Base-by-base conservation (phyloP, 139 green algal genomes). In the Edaphochlamys debaryana region DNA sequence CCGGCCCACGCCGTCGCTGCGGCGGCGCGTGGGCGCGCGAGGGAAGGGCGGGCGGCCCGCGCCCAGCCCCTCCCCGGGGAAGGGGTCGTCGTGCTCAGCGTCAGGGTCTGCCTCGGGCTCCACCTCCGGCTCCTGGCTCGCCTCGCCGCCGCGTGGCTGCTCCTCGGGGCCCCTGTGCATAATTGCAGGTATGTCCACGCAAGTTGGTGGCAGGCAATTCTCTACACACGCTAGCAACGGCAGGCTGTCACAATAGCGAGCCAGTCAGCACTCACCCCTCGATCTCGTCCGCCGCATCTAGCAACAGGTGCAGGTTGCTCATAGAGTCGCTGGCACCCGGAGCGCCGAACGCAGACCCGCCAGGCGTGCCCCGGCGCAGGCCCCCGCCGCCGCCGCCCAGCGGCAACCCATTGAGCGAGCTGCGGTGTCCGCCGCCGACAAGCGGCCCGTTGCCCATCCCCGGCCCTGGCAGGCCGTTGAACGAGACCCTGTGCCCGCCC, bases 231-330 rank as follows among this genome's bases (percentile, higher is more conserved):
- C n/a, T n/a, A n/a, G n/a, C n/a, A n/a, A n/a, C n/a, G n/a, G n/a
- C n/a, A n/a, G n/a, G n/a, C n/a, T n/a, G n/a, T n/a, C n/a, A n/a
- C n/a, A n/a, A n/a, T n/a, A n/a, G n/a, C n/a, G n/a, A n/a, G n/a
- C n/a, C n/a, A n/a, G n/a, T n/a, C n/a, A n/a, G n/a, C 17, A 22
- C 77, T 75, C n/a, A 74, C 66, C 77, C 64, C 32, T 84, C 77
- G 20, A 84, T 84, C 27, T 84, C 77, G 29, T 84, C 60, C 13
- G 77, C 77, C 6, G 77, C 77, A 54, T 84, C 77, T 13, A 84
- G 40, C 34, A 84, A 64, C 45, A 84, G 64, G 45, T 84, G 64
- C 34, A 84, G 77, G 77, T 56, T 84, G 77, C 64, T 84, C 19
- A 67, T 25, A 8, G 23, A 38, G 36, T 84, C 77, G 40, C 52